Percentiles rank a stretch among this genome's conserved stretches.
phyloP scores from a whole-genome alignment of 352 stramenopile species.

The Phytophthora aleatoria region DNA sequence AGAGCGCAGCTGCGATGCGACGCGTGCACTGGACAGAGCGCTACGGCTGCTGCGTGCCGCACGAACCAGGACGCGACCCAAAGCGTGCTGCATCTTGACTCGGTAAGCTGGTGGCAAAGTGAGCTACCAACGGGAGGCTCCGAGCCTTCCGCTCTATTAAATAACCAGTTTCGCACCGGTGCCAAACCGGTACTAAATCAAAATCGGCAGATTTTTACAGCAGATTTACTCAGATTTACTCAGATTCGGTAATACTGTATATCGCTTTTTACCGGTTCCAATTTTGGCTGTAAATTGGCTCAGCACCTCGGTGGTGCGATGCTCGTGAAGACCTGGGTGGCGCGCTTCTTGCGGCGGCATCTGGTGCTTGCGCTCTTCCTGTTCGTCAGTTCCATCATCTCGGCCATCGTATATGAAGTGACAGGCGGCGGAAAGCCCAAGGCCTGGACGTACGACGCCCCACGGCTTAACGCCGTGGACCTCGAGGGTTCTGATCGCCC shows the following conservation, averaged over 20 bases:
- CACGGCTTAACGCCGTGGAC: constrained; percentile 52
- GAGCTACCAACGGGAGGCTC: constrained; percentile 25
- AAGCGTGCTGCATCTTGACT: constrained; percentile 30
- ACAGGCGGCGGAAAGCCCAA: constrained; percentile 54
- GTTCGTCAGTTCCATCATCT: constrained; percentile 41
- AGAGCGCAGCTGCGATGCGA: constrained; percentile 6
- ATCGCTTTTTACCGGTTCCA: no score
- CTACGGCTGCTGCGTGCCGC: constrained; percentile 19
- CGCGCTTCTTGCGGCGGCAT: constrained; percentile 49
- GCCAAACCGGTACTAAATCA: neutral
- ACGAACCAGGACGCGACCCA: constrained; percentile 25
- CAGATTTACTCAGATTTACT: no score
- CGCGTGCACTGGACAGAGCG: constrained; percentile 5
- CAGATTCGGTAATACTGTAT: no score
- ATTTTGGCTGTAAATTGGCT: no score
- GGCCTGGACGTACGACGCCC: constrained; percentile 39
- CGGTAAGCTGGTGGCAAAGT: constrained; percentile 27
- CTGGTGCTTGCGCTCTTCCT: constrained; percentile 47
- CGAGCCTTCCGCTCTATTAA: constrained; percentile 10
- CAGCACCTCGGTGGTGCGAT: constrained; percentile 3
- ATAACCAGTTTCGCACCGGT: constrained; percentile 5
- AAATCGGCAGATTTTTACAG: neutral
- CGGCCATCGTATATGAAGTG: constrained; percentile 65
- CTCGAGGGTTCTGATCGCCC: constrained; percentile 36
- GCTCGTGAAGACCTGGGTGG: constrained; percentile 30